Conservation (phyloP, 805 yeast species). For the Wickerhamiella sergipiensis region DNA sequence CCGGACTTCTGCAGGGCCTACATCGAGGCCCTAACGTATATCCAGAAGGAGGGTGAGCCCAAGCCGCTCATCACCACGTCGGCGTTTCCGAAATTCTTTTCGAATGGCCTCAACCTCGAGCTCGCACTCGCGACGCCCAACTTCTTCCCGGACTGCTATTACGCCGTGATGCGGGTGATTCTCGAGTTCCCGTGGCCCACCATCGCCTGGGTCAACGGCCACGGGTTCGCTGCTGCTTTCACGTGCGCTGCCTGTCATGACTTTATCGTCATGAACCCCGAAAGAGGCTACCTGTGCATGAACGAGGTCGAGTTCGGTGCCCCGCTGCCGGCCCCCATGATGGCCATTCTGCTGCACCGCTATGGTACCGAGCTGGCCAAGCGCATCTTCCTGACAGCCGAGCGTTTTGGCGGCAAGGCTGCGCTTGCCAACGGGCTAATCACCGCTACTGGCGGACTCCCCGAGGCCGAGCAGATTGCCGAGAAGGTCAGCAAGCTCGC, state of each 20-base stretch:
- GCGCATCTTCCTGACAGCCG: slow-evolving; percentile 23
- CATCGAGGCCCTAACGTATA: slow-evolving; percentile 22
- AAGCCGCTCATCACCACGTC: slow-evolving; percentile 28
- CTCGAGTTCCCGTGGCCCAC: slow-evolving; percentile 30
- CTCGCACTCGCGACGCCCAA: slow-evolving; percentile 22
- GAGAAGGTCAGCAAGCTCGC: slow-evolving; percentile 15
- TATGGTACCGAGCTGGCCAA: slow-evolving; percentile 21
- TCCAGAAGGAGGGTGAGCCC: slow-evolving; percentile 18
- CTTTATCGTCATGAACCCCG: slow-evolving; percentile 28
- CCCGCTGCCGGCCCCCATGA: slow-evolving; percentile 25
- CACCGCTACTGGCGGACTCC: slow-evolving; percentile 24
- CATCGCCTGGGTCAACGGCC: slow-evolving; percentile 28
- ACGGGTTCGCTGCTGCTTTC: slow-evolving; percentile 31
- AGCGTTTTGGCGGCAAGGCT: slow-evolving; percentile 41
- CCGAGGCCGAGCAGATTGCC: slow-evolving; percentile 23
- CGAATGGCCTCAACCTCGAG: slow-evolving; percentile 28
- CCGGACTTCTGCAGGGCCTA: slow-evolving; percentile 23
- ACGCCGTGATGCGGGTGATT: slow-evolving; percentile 22
- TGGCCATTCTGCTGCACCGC: slow-evolving; percentile 23
- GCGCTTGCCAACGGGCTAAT: slow-evolving; percentile 66
- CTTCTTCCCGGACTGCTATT: slow-evolving; percentile 23
- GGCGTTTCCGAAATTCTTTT: slow-evolving; percentile 24
- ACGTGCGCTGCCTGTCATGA: slow-evolving; percentile 27
- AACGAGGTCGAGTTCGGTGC: slow-evolving; percentile 29
- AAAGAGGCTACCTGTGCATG: slow-evolving; percentile 27